phyloP scores from a whole-genome alignment of 306 rosid genomes.

The Aeschynomene evenia region DNA sequence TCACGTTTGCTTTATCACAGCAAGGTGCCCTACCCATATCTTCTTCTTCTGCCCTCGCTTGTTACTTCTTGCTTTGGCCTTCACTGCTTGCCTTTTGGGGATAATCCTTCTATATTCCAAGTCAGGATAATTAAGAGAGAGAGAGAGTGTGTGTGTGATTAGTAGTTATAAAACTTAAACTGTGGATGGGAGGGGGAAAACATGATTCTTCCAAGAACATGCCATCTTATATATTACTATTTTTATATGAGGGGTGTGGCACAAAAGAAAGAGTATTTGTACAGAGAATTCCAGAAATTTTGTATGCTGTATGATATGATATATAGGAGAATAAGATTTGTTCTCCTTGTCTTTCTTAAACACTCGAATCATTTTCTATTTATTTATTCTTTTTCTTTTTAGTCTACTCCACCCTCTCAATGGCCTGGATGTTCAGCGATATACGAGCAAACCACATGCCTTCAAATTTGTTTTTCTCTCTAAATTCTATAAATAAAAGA shows the following conservation, averaged over 20 bases:
- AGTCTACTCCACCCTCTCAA: slow-evolving; percentile 9
- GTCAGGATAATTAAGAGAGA: slow-evolving; percentile 17
- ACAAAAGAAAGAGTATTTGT: slow-evolving; percentile 32
- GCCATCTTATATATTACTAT: slow-evolving; percentile 33
- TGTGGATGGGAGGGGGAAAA: slow-evolving; percentile 39
- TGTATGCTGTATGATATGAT: slow-evolving; percentile 61
- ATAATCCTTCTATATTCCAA: slow-evolving; percentile 6
- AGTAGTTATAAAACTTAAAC: slow-evolving; percentile 25
- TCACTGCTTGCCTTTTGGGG: not conserved
- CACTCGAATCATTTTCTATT: slow-evolving; percentile 52
- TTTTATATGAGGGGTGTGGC: slow-evolving; percentile 39
- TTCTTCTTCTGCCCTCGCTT: not conserved
- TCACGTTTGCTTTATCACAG: slow-evolving; percentile 96
- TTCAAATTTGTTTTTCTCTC: not conserved
- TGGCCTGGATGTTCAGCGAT: slow-evolving; percentile 1
- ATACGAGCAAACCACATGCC: not conserved
- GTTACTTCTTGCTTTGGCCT: not conserved
- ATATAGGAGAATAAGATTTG: slow-evolving; percentile 47
- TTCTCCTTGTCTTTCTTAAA: slow-evolving; percentile 86
- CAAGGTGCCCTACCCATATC: slow-evolving; percentile 99
- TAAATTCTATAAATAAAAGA: too few relatives aligned
- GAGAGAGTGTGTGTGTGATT: not conserved
- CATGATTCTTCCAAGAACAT: slow-evolving; percentile 52
- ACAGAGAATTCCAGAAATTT: slow-evolving; percentile 45
- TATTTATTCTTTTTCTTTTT: not conserved